Conservation (phyloP, 225 moss, liverwort and hornwort species). For the Neckera pumila region DNA sequence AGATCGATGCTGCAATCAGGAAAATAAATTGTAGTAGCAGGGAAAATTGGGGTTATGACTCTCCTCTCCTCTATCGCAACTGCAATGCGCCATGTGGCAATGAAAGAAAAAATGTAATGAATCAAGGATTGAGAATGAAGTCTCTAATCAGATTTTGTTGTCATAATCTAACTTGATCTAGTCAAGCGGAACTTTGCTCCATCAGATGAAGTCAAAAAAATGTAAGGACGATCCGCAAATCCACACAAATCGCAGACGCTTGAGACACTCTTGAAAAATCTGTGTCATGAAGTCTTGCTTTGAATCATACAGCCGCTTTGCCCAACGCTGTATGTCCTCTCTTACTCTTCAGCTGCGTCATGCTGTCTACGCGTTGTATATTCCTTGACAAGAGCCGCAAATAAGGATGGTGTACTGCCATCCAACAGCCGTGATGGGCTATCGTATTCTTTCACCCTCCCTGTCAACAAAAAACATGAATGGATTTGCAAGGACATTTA, state of each 20-base stretch:
- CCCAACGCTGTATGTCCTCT: background rate
- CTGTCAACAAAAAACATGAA: conserved; percentile 2
- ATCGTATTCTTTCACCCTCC: conserved; percentile 35
- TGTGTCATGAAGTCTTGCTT: background rate
- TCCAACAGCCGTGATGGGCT: conserved; percentile 33
- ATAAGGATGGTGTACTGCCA: conserved; percentile 19
- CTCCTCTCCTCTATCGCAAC: background rate
- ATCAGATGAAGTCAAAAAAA: background rate
- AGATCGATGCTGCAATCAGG: background rate
- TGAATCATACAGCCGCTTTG: background rate
- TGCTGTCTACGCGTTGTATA: conserved; percentile 12
- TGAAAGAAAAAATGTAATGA: background rate
- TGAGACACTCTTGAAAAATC: background rate
- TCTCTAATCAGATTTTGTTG: background rate
- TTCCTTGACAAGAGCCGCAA: conserved; percentile 39
- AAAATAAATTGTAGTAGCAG: background rate
- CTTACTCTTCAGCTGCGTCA: background rate
- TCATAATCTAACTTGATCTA: background rate
- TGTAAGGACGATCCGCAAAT: background rate
- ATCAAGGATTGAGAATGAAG: background rate
- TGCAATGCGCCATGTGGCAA: background rate
- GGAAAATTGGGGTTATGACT: background rate
- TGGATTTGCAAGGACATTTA: background rate
- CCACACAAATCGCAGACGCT: background rate
- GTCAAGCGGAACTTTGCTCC: background rate